Evolutionary conservation across 140 eudicot species (phyloP), one percentile per base, ranked within the genome.

Genomic region (Erigeron philadelphicus): DNA sequence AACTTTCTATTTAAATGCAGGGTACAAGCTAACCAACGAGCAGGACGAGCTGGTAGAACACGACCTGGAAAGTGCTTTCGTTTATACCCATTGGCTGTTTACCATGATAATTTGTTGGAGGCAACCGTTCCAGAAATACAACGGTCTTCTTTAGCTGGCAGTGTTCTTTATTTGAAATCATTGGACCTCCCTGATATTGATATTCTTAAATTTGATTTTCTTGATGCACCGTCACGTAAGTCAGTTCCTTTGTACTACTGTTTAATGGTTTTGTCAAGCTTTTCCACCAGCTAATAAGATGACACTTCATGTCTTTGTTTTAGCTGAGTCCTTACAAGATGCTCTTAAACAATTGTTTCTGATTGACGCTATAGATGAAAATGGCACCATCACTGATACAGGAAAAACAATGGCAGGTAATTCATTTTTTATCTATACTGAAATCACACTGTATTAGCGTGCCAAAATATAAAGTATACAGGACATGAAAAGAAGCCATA

Each of bases 11-110:
- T 11, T 18, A 43, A 70, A 66, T 73, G 44, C 70, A 93, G 97
- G 82, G 99, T 94, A 70, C 99, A 89, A 80, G 95, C 99, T 66
- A 84, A 87, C 78, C 99, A 94, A 70, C 99, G 97, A 59, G 95
- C 97, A 54, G 99, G 99, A 16, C 85, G 99, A 75, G 99, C 99
- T 45, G 99, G 97, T 64, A 82, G 99, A 79, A 94, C 99, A 19
- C 88, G 97, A 67, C 97, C 99, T 11, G 97, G 99, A 35, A 94
- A 87, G 67, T 94, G 99, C 72, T 89, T 85, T 41, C 90, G 99
- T 19, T 61, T 94, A 65, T 94, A 94, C 72, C 88, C 99, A 46
- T 85, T 86, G 58, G 68, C 70, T 68, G 93, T 85, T 58, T 94
- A 89, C 76, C 74, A 94, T 11, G 97, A 89, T 35, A 83, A 87